Conservation (phyloP, 2,329 filamentous ascomycete genomes). For the Aspergillus fumigatiaffinis region DNA sequence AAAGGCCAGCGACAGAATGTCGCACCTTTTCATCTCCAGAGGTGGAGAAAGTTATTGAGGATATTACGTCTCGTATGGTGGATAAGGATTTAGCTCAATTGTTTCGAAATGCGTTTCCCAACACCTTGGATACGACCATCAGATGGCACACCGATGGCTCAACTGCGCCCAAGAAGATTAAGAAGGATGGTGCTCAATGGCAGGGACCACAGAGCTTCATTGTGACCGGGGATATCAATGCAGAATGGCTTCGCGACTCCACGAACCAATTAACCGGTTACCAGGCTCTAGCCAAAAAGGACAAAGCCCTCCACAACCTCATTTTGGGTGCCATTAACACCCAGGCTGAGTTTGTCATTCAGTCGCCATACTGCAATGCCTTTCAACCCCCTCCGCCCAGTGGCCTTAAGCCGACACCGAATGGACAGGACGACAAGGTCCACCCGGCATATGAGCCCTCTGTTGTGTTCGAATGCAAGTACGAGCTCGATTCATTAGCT, state of each 20-base stretch:
- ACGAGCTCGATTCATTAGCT: conserved; percentile 92
- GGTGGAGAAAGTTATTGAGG: conserved; percentile 82
- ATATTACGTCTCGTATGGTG: conserved; percentile 74
- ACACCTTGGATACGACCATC: conserved; percentile 84
- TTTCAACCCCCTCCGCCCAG: conserved; percentile 92
- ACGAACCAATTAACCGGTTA: conserved; percentile 93
- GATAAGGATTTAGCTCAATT: conserved; percentile 85
- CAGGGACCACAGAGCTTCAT: conserved; percentile 85
- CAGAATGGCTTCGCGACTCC: conserved; percentile 87
- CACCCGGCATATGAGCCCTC: conserved; percentile 81
- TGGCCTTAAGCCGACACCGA: conserved; percentile 65
- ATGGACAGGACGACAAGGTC: conserved; percentile 78
- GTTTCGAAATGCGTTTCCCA: conserved; percentile 94
- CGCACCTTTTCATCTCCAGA: conserved; percentile 83
- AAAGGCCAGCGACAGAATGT: conserved; percentile 75
- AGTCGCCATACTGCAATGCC: conserved; percentile 95
- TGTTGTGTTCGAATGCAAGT: conserved; percentile 96
- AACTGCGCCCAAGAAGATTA: conserved; percentile 29
- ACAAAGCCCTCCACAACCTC: conserved; percentile 70
- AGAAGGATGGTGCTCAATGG: conserved; percentile 62
- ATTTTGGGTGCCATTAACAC: conserved; percentile 95
- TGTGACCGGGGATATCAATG: conserved; percentile 88
- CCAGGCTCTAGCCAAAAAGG: conserved; percentile 76
- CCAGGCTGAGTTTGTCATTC: conserved; percentile 89
- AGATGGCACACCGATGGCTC: conserved; percentile 74